Evolutionary conservation across 2,329 filamentous ascomycete species (phyloP).

Genomic region (Chrysoporthe puriensis): DNA sequence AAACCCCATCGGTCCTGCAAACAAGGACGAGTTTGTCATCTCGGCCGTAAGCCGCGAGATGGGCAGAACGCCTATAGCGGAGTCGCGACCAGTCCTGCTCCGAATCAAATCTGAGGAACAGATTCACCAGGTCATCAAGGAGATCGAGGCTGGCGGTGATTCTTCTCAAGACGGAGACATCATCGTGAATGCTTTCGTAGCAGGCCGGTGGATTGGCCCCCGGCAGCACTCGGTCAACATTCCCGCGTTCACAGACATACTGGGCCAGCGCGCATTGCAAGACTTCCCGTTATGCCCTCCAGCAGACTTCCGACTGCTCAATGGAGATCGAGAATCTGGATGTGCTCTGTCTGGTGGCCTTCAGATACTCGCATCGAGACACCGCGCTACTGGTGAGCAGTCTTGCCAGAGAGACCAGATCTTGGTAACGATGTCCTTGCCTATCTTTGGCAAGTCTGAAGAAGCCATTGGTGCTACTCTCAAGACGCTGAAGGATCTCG

Average conservation of each 20-base stretch:
- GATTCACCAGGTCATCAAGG: constrained; percentile 18
- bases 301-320: constrained; percentile 2
- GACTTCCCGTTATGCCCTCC: constrained; percentile 17
- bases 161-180: background rate
- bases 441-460: constrained; percentile 15
- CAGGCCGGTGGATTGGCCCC: constrained; percentile 18
- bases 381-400: background rate
- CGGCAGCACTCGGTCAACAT: background rate
- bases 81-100: constrained; percentile 24
- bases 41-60: constrained; percentile 30
- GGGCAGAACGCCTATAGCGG: constrained; percentile 18
- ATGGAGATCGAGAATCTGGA: background rate
- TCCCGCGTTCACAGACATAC: background rate
- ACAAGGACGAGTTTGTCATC: constrained; percentile 38
- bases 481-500: constrained; percentile 20
- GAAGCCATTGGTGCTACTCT: background rate
- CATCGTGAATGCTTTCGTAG: background rate
- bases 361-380: background rate
- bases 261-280: background rate
- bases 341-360: background rate
- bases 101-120: constrained; percentile 14
- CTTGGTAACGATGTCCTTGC: constrained; percentile 24
- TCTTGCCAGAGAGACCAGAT: constrained; percentile 21
- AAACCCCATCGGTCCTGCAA: constrained; percentile 28
- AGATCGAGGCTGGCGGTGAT: background rate